Conservation (phyloP, 2,329 filamentous ascomycete species). For the Fusarium globosum region DNA sequence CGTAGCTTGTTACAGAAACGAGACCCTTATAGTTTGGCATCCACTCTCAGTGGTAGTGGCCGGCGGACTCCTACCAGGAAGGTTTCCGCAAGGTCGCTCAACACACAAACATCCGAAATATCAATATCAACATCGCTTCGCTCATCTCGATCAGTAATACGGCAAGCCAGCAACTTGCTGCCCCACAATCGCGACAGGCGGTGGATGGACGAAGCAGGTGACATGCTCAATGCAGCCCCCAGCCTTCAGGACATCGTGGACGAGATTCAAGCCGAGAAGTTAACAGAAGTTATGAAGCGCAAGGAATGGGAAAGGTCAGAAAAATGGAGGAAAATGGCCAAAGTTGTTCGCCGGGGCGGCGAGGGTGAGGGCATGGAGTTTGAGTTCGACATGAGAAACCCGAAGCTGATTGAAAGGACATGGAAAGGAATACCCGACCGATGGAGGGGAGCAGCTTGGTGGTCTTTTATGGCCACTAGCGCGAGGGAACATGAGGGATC, state of each 20-base stretch:
- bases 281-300: constrained; percentile 66
- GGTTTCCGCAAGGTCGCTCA: constrained; percentile 67
- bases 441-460: constrained; percentile 95
- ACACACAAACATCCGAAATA: constrained; percentile 66
- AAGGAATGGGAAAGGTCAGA: constrained; percentile 73
- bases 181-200: constrained; percentile 71
- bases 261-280: constrained; percentile 63
- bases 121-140: constrained; percentile 61
- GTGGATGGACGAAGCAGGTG: constrained; percentile 73
- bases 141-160: constrained; percentile 65
- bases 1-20: constrained; percentile 56
- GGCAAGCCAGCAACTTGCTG: constrained; percentile 68
- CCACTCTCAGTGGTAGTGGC: constrained; percentile 53
- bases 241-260: constrained; percentile 67
- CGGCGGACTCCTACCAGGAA: constrained; percentile 63
- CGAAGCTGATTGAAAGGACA: constrained; percentile 89
- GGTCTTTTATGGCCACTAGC: constrained; percentile 85
- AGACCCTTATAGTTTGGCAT: constrained; percentile 52
- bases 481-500: constrained; percentile 72
- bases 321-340: constrained; percentile 76
- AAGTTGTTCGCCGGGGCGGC: constrained; percentile 61
- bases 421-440: constrained; percentile 99
- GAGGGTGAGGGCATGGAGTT: constrained; percentile 69
- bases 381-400: constrained; percentile 81
- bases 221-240: constrained; percentile 71